A percentile compares a stretch with the other conserved stretches of the same genome.
These are phyloP conservation scores for Rhamnella rubrinervis DNA, from an alignment of 331 rosid genomes.

Conservation along the genomic window DNA sequence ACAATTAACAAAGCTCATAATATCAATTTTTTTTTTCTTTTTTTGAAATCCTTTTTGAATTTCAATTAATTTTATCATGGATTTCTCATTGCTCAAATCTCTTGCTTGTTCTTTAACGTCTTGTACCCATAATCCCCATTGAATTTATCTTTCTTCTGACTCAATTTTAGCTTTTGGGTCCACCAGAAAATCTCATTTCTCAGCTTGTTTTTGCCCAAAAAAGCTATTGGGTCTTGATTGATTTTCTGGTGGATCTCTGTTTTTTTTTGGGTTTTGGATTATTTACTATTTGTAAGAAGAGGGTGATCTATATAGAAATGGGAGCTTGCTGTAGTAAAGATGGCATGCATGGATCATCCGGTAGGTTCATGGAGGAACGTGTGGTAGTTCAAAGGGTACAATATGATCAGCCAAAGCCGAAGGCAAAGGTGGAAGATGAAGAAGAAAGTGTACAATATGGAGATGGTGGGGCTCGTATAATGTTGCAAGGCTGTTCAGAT, in stretches of 20 bases:
- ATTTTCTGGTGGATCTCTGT: not conserved
- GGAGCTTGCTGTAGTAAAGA: conserved; percentile 74
- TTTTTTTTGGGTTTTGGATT: not conserved
- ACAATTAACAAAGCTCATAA: too few species aligned
- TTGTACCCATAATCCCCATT: not conserved
- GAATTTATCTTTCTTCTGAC: not conserved
- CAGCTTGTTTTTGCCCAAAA: too few species aligned
- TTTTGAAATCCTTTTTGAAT: not conserved
- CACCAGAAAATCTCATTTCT: too few species aligned
- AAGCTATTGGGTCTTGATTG: conserved; percentile 13
- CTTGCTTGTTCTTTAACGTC: too few species aligned
- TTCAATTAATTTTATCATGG: not conserved
- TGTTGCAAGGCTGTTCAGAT: conserved; percentile 52
- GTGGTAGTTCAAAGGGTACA: conserved; percentile 23
- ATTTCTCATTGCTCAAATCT: too few species aligned
- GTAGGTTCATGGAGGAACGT: conserved; percentile 20
- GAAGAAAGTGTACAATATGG: conserved; percentile 29
- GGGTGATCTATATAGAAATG: conserved; percentile 36
- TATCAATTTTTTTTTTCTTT: not conserved
- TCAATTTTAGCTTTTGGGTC: not conserved
- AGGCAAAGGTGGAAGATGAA: conserved; percentile 16
- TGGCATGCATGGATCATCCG: conserved; percentile 20
- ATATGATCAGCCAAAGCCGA: not conserved
- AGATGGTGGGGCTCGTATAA: conserved; percentile 43
- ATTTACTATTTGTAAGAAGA: not conserved